Conservation (phyloP, 2,329 filamentous ascomycete genomes). For the Aspergillus flavus region DNA sequence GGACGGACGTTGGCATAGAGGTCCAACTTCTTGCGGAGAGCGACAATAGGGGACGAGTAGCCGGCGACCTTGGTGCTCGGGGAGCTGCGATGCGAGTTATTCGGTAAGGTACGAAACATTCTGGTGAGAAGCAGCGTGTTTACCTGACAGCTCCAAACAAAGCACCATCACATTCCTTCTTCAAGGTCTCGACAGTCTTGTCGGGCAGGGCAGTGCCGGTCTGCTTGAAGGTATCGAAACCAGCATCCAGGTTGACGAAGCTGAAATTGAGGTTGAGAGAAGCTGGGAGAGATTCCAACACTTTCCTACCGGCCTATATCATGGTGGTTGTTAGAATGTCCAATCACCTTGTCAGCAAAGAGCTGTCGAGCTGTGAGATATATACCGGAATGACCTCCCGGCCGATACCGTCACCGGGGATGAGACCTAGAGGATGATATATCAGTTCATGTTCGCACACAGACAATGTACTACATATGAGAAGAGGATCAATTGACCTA, state of each 20-base stretch:
- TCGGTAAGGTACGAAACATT: not conserved
- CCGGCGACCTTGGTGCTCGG: slow-evolving; percentile 87
- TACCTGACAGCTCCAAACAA: slow-evolving; percentile 91
- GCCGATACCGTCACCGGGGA: slow-evolving; percentile 97
- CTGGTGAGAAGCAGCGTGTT: not conserved
- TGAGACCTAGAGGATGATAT: slow-evolving; percentile 67
- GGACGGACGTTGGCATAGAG: slow-evolving; percentile 97
- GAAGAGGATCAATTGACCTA: slow-evolving; percentile 55
- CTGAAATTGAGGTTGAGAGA: slow-evolving; percentile 91
- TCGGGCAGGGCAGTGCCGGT: slow-evolving; percentile 88
- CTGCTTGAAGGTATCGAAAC: slow-evolving; percentile 89
- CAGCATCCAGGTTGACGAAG: slow-evolving; percentile 90
- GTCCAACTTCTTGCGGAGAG: slow-evolving; percentile 89
- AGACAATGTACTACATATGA: not conserved
- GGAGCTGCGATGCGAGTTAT: slow-evolving; percentile 56
- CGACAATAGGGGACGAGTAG: slow-evolving; percentile 96
- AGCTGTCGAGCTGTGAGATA: slow-evolving; percentile 12
- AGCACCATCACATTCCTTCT: slow-evolving; percentile 89
- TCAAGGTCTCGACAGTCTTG: slow-evolving; percentile 84
- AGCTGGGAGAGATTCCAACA: slow-evolving; percentile 90
- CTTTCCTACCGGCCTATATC: slow-evolving; percentile 70
- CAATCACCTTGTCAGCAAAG: not conserved
- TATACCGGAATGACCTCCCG: slow-evolving; percentile 89
- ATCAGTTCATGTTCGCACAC: slow-evolving; percentile 18
- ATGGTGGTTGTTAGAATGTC: slow-evolving; percentile 17